These are phyloP conservation scores for Letharia lupina DNA, from an alignment of 495 filamentous ascomycete species.

Conservation along the genomic window DNA sequence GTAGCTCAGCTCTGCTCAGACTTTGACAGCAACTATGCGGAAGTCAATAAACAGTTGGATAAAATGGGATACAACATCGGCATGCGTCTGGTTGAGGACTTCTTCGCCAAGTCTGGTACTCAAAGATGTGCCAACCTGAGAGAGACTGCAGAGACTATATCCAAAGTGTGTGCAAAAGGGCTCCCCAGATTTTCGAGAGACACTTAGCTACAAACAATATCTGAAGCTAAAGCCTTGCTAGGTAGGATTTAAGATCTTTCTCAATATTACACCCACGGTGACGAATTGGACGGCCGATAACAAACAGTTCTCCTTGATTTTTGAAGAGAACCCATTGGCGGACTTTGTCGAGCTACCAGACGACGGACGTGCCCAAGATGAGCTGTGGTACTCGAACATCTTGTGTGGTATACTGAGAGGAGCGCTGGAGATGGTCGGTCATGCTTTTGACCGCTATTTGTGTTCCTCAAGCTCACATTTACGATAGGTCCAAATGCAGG, in stretches of 20 bases:
- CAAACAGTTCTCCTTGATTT: constrained; percentile 90
- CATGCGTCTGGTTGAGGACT: constrained; percentile 92
- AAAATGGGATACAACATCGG: constrained; percentile 99
- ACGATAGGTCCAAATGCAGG: constrained; percentile 86
- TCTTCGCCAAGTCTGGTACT: constrained; percentile 85
- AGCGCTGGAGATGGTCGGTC: constrained; percentile 82
- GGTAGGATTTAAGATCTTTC: constrained; percentile 98
- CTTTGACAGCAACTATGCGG: constrained; percentile 82
- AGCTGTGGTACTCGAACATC: constrained; percentile 97
- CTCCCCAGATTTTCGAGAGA: background rate
- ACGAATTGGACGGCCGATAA: constrained; percentile 93
- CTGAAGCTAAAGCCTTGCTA: constrained; percentile 29
- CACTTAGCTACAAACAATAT: background rate
- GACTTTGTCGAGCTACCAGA: constrained; percentile 97
- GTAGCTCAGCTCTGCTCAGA: constrained; percentile 95
- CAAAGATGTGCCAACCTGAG: constrained; percentile 86
- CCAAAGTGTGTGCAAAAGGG: constrained; percentile 54
- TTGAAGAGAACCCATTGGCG: constrained; percentile 93
- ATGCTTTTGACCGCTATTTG: background rate
- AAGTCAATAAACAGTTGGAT: constrained; percentile 93
- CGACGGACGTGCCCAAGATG: constrained; percentile 90
- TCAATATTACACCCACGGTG: constrained; percentile 92
- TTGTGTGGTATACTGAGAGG: constrained; percentile 87
- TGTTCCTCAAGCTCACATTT: background rate
- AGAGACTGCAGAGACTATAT: constrained; percentile 93